These are phyloP conservation scores for Alternaria sp. DNA, from an alignment of 2,329 filamentous ascomycete species.

Conservation along the genomic window DNA sequence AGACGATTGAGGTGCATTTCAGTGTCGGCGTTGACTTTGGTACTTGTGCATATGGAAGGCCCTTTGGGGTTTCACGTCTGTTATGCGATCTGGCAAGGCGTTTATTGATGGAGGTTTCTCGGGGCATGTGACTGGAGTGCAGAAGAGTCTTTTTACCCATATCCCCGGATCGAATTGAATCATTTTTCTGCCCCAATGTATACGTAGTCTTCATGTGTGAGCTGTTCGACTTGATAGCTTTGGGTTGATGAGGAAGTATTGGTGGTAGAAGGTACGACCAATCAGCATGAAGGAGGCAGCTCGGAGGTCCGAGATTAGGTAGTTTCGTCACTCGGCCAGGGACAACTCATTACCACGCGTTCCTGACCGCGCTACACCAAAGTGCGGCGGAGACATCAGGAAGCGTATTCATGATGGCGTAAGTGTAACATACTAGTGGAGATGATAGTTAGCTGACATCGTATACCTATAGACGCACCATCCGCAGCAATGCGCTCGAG, in stretches of 20 bases:
- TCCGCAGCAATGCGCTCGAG: conserved; percentile 57
- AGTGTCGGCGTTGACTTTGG: background rate
- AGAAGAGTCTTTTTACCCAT: background rate
- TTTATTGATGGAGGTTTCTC: background rate
- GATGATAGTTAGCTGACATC: background rate
- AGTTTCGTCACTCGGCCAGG: conserved; percentile 19
- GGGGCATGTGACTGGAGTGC: background rate
- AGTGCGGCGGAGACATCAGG: background rate
- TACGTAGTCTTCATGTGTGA: background rate
- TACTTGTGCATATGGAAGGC: background rate
- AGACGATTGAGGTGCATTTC: conserved; percentile 61
- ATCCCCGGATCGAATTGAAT: background rate
- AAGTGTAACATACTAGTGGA: background rate
- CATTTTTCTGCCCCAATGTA: background rate
- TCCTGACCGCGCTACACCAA: conserved; percentile 9
- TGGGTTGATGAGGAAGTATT: background rate
- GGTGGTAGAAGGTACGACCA: conserved; percentile 3
- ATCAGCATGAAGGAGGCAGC: conserved; percentile 13
- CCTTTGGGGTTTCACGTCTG: background rate
- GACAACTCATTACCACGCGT: conserved; percentile 10
- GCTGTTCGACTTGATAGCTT: background rate
- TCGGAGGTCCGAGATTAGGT: conserved; percentile 6
- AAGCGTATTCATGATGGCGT: conserved; percentile 3
- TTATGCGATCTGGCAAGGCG: conserved; percentile 4
- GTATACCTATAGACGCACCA: conserved; percentile 33